Percentiles rank a stretch among this genome's conserved stretches.
phyloP scores from a whole-genome alignment of 805 yeast genomes.

The Kuraishia hungarica region DNA sequence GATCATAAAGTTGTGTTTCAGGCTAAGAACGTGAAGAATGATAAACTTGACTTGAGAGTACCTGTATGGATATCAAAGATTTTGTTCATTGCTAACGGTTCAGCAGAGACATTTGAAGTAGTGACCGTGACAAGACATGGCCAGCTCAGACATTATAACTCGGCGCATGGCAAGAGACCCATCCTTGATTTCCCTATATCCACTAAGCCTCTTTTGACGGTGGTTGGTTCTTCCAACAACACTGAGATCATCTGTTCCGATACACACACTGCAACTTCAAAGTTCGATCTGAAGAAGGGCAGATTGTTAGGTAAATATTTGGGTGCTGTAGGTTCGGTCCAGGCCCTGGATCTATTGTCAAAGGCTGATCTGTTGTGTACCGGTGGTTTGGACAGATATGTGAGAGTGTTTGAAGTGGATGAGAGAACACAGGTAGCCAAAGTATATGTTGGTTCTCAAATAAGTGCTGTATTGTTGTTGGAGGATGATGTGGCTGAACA shows the following conservation, averaged over 20 bases:
- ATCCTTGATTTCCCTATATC: constrained; percentile 42
- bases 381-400: constrained; percentile 85
- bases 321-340: constrained; percentile 72
- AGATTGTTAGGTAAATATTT: constrained; percentile 60
- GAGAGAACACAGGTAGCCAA: constrained; percentile 58
- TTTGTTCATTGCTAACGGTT: constrained; percentile 28
- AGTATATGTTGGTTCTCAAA: constrained; percentile 69
- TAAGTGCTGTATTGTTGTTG: constrained; percentile 41
- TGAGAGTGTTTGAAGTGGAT: constrained; percentile 62
- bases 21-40: constrained; percentile 79
- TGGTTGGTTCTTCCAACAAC: constrained; percentile 25
- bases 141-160: constrained; percentile 66
- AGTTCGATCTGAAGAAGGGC: constrained; percentile 42
- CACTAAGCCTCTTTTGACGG: constrained; percentile 42
- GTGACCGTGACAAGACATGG: constrained; percentile 70
- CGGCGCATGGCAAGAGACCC: constrained; percentile 64
- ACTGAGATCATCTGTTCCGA: constrained; percentile 61
- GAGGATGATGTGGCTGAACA: constrained; percentile 33
- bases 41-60: constrained; percentile 67
- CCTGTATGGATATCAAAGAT: constrained; percentile 73
- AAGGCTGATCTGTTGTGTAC: constrained; percentile 45
- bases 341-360: constrained; percentile 21
- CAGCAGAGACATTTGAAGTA: constrained; percentile 36
- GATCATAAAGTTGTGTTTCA: constrained; percentile 38
- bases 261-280: constrained; percentile 48